phyloP scores from a whole-genome alignment of 164 flowering plant species.

The Chloranthus sessilifolius region DNA sequence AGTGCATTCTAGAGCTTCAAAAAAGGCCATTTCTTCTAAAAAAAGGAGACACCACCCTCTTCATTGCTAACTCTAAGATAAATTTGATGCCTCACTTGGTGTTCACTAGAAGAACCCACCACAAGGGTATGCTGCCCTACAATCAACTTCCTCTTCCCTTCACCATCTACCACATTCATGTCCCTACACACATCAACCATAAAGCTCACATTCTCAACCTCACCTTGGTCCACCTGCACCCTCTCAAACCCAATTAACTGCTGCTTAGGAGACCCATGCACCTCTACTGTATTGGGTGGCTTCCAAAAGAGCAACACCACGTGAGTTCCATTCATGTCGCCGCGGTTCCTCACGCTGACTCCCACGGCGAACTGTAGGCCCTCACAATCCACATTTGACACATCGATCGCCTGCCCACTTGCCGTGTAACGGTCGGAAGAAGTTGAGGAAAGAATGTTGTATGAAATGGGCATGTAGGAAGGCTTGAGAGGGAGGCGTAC shows the following conservation, averaged over 20 bases:
- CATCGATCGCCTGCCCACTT: conserved; percentile 18
- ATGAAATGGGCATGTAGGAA: background rate
- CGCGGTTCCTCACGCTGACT: conserved; percentile 41
- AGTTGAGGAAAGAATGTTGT: background rate
- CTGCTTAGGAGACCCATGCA: conserved; percentile 29
- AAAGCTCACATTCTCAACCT: conserved; percentile 22
- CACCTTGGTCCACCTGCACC: conserved; percentile 33
- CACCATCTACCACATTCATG: conserved; percentile 36
- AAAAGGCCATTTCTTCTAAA: too few species aligned
- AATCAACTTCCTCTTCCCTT: conserved; percentile 42
- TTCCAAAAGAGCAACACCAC: conserved; percentile 47
- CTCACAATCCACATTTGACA: conserved; percentile 28
- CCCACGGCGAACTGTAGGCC: conserved; percentile 19
- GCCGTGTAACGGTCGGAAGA: background rate
- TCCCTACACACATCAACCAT: conserved; percentile 41
- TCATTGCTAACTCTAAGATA: conserved; percentile 16
- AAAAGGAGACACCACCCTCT: background rate
- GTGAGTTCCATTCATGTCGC: conserved; percentile 37
- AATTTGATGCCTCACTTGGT: conserved; percentile 29
- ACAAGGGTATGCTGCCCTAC: conserved; percentile 33
- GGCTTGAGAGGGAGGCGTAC: conserved; percentile 14
- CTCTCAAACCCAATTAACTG: conserved; percentile 54
- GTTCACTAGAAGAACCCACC: conserved; percentile 41
- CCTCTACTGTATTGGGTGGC: conserved; percentile 30
- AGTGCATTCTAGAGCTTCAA: too few species aligned